Base-by-base conservation (phyloP, 805 yeast genomes). In the Isabelozyma gotoi region DNA sequence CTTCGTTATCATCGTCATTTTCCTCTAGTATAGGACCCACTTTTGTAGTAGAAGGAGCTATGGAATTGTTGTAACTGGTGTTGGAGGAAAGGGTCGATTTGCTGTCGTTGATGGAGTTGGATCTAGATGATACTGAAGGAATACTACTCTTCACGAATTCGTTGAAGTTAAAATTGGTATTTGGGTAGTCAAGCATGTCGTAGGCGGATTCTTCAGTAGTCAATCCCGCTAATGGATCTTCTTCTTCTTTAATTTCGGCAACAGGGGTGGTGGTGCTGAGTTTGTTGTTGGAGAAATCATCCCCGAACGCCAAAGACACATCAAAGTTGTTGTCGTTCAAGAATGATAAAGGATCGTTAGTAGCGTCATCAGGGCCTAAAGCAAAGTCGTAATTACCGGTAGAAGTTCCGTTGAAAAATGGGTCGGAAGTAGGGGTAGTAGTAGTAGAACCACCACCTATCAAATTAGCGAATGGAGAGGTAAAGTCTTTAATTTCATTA, bases 141-240 rank as follows among this genome's bases (percentile, higher is more conserved):
- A 62, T 47, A 52, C 62, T 49, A 34, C 60, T 52, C 44, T 67
- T 66, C 20, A 67, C 62, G 45, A 64, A 70, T 36, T 68, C 74
- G 42, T 66, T 64, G 51, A 69, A 65, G 48, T 67, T 62, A 48
- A 68, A 68, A 36, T 65, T 60, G 34, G 58, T 57, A 46, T 58
- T 60, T 36, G 35, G 41, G 17, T 15, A 20, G 18, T 43, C 37
- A 34, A 79, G 68, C 33, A 84, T 81, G 59, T 81, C 86, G 54
- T 77, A 78, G 20, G 71, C 57, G 1, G 82, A 75, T 48, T 80
- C 84, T 56, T 81, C 85, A 2, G 80, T 73, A 3, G 77, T 76
- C 43, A 81, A 60, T 17, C 61, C 55, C 7, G 66, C 61, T 11
- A 77, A 53, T 7, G 78, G 74, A 45, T 73, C 77, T 2, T 48